Evolutionary conservation across 768 basidiomycete genomes (phyloP).

Genomic region (Pulveroboletus frians): DNA sequence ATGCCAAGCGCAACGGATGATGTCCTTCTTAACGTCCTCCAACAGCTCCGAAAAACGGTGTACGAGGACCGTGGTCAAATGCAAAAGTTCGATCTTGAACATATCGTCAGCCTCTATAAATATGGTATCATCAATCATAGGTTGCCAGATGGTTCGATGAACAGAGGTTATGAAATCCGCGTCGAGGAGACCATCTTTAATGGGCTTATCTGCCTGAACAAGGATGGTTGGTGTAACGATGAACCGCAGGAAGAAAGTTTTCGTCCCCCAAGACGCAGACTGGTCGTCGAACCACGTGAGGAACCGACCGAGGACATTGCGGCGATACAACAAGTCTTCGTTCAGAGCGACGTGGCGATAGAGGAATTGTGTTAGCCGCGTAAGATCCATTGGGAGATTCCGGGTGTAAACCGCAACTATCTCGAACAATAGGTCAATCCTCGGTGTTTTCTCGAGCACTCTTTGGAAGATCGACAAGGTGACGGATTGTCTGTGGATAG

Average conservation of each 20-base stretch:
- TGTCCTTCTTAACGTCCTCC: slow-evolving; percentile 79
- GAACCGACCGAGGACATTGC: slow-evolving; percentile 83
- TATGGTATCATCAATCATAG: slow-evolving; percentile 51
- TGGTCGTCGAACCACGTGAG: slow-evolving; percentile 74
- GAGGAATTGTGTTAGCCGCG: slow-evolving; percentile 76
- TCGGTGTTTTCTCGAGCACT: slow-evolving; percentile 61
- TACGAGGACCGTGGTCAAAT: slow-evolving; percentile 84
- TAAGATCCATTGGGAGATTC: slow-evolving; percentile 75
- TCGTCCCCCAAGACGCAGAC: slow-evolving; percentile 64
- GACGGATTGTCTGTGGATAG: slow-evolving; percentile 55
- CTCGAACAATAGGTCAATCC: slow-evolving; percentile 87
- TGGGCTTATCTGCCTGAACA: slow-evolving; percentile 59
- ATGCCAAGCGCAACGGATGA: slow-evolving; percentile 91
- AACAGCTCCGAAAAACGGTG: slow-evolving; percentile 79
- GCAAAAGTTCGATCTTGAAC: slow-evolving; percentile 86
- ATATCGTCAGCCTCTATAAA: slow-evolving; percentile 70
- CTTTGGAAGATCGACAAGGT: slow-evolving; percentile 76
- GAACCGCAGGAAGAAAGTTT: slow-evolving; percentile 73
- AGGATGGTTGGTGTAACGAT: slow-evolving; percentile 85
- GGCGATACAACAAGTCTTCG: slow-evolving; percentile 61
- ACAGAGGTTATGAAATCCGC: slow-evolving; percentile 64
- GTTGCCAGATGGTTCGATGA: slow-evolving; percentile 76
- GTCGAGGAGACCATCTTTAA: slow-evolving; percentile 62
- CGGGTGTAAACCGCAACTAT: slow-evolving; percentile 77
- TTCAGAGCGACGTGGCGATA: slow-evolving; percentile 79